A percentile compares a stretch with the other conserved stretches of the same genome.
Conservation (phyloP, 2,329 filamentous ascomycete genomes). For the Aspergillus aculeatinus region DNA sequence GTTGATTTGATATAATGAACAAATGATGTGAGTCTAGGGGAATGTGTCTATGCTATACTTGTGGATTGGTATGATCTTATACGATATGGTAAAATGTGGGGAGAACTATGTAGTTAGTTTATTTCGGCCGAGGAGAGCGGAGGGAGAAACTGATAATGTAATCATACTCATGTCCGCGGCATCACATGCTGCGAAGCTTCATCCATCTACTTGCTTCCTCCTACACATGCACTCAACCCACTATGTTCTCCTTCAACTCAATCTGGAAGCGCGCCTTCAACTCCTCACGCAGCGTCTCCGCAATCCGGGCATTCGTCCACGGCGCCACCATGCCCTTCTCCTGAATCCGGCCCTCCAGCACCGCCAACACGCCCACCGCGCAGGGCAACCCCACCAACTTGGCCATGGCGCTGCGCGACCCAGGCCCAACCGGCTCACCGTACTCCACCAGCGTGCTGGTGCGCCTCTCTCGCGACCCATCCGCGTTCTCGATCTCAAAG, state of each 20-base stretch:
- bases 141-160: too few species aligned
- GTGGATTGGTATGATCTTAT: too few species aligned
- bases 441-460: background rate
- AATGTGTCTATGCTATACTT: too few species aligned
- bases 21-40: too few species aligned
- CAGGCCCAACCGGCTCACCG: background rate
- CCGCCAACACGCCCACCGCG: conserved; percentile 1
- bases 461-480: background rate
- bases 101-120: too few species aligned
- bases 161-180: background rate
- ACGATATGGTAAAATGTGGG: too few species aligned
- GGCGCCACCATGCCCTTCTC: background rate
- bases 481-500: background rate
- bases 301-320: background rate
- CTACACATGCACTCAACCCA: background rate
- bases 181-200: background rate
- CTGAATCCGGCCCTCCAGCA: background rate
- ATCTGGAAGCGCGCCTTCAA: background rate
- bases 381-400: conserved; percentile 3
- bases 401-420: conserved; percentile 1
- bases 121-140: too few species aligned
- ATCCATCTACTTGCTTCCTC: background rate
- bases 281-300: background rate
- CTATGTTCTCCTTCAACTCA: background rate
- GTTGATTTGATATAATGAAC: too few species aligned